Percentiles rank a stretch among this genome's conserved stretches.
phyloP scores from a whole-genome alignment of 805 yeast species.

The Spathaspora girioi region DNA sequence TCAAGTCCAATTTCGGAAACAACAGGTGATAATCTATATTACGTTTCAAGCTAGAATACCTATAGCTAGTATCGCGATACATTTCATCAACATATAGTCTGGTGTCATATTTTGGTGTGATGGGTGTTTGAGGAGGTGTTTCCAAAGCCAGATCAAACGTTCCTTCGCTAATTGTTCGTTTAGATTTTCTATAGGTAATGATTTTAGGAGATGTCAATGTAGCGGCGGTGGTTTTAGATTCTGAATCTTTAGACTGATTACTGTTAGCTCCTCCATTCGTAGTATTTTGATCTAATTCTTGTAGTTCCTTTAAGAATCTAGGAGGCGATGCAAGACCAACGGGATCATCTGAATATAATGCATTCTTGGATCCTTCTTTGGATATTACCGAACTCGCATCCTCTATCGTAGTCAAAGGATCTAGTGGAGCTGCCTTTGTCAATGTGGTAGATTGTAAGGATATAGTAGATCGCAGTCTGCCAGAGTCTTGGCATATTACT shows the following conservation, averaged over 20 bases:
- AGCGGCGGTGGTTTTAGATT: not conserved
- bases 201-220: slow-evolving; percentile 29
- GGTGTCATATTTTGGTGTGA: slow-evolving; percentile 26
- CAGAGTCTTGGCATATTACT: slow-evolving; percentile 2
- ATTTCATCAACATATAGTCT: slow-evolving; percentile 55
- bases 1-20: slow-evolving; percentile 62
- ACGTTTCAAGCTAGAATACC: slow-evolving; percentile 61
- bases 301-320: slow-evolving; percentile 4
- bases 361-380: slow-evolving; percentile 5
- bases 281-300: slow-evolving; percentile 1
- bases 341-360: not conserved
- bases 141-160: slow-evolving; percentile 11
- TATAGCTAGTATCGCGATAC: slow-evolving; percentile 53
- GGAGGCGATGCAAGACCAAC: not conserved
- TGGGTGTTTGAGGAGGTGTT: slow-evolving; percentile 8
- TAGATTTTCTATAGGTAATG: slow-evolving; percentile 35
- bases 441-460: slow-evolving; percentile 33
- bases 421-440: slow-evolving; percentile 45
- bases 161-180: slow-evolving; percentile 30
- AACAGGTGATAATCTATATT: slow-evolving; percentile 73
- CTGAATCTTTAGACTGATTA: not conserved
- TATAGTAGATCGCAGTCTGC: slow-evolving; percentile 14
- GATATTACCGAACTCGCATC: slow-evolving; percentile 42
- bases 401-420: slow-evolving; percentile 48
- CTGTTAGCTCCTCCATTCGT: not conserved